phyloP scores from a whole-genome alignment of 208 protist species.

The Leishmania guyanensis region DNA sequence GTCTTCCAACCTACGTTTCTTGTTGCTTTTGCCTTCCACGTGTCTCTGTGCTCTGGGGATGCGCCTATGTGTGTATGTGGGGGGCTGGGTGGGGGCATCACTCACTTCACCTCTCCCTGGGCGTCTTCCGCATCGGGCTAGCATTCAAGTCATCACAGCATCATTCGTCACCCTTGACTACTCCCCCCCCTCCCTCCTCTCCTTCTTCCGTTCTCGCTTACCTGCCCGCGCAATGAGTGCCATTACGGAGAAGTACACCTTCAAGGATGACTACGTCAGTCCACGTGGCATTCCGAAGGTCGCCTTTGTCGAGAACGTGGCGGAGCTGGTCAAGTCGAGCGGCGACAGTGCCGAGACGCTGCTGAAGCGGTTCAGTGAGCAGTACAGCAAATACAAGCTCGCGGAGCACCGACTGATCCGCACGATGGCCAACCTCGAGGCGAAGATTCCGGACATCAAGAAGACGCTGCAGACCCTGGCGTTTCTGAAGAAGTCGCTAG shows the following conservation, averaged over 20 bases:
- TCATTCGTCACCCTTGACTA: neutral
- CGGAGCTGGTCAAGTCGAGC: conserved; percentile 72
- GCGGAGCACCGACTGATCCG: conserved; percentile 89
- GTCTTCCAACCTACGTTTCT: neutral
- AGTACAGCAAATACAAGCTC: conserved; percentile 95
- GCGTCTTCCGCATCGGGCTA: neutral
- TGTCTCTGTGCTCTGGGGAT: neutral
- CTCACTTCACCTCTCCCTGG: neutral
- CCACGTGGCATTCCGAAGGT: conserved; percentile 86
- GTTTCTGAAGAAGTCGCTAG: conserved; percentile 76
- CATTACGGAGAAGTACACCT: conserved; percentile 69
- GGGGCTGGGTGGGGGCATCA: neutral
- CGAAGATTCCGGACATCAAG: conserved; percentile 93
- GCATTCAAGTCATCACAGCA: neutral
- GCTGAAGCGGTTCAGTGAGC: conserved; percentile 85
- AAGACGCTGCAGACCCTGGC: conserved; percentile 91
- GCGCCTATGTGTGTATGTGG: neutral
- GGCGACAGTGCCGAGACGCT: conserved; percentile 78
- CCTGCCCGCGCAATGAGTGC: conserved; percentile 1
- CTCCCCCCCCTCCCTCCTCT: neutral
- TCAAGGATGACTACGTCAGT: conserved; percentile 88
- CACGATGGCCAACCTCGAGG: conserved; percentile 81
- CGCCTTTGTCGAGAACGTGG: conserved; percentile 86
- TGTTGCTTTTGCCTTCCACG: neutral
- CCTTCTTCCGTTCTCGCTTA: neutral